phyloP scores from a whole-genome alignment of 2,329 filamentous ascomycete genomes.

The Dissoconium aciculare region DNA sequence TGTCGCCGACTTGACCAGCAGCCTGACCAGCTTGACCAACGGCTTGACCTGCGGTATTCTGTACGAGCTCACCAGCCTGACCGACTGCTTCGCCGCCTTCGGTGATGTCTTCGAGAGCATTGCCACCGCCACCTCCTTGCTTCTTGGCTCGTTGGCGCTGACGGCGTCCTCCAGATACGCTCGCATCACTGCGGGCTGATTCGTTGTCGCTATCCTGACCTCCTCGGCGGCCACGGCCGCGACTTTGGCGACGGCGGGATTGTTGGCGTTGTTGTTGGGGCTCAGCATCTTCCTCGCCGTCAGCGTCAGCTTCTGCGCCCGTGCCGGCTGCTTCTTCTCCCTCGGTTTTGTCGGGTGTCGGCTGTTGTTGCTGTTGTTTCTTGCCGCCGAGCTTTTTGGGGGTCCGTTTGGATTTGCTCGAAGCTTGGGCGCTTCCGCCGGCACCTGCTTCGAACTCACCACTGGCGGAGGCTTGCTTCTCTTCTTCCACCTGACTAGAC shows the following conservation, averaged over 20 bases:
- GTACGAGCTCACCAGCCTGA: conserved; percentile 41
- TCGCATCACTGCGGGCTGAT: conserved; percentile 40
- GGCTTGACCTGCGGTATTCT: conserved; percentile 37
- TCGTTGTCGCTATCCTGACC: conserved; percentile 37
- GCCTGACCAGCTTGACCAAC: conserved; percentile 32
- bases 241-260: conserved; percentile 35
- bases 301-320: conserved; percentile 20
- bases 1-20: conserved; percentile 30
- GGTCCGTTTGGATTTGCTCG: conserved; percentile 32
- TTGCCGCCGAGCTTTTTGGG: conserved; percentile 37
- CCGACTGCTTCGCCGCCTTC: conserved; percentile 41
- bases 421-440: conserved; percentile 17
- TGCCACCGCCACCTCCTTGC: conserved; percentile 31
- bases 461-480: conserved; percentile 11
- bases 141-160: conserved; percentile 40
- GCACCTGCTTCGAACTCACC: conserved; percentile 19
- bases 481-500: conserved; percentile 14
- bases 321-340: conserved; percentile 31
- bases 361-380: conserved; percentile 32
- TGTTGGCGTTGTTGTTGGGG: conserved; percentile 32
- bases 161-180: conserved; percentile 38
- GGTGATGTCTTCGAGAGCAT: conserved; percentile 41
- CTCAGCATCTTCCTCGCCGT: conserved; percentile 28
- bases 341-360: conserved; percentile 31
- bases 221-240: conserved; percentile 27